Evolutionary conservation across 2,329 filamentous ascomycete genomes (phyloP), one percentile per base, ranked within the genome.

Genomic region (Aureobasidium mangrovei): DNA sequence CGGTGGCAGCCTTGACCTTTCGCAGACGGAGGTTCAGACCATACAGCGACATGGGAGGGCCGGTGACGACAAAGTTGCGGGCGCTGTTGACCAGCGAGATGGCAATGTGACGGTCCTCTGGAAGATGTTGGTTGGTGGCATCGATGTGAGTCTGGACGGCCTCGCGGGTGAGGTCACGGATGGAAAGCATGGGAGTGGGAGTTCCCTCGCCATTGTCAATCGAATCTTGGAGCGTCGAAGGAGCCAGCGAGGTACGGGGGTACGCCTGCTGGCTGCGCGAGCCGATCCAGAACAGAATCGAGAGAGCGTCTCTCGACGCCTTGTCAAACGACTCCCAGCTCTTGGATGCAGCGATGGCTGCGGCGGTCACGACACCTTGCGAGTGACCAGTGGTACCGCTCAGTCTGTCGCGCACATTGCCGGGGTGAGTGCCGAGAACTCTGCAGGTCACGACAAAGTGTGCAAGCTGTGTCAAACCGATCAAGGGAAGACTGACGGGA

Each of bases 231-330:
- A 98, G 79, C 66, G 91, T 88, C 42, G 83, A 87, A 0, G 93
- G 94, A 3, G 91, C 89, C 64, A 98, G 80, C 33, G 93, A 97
- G 3, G 93, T 98, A 62, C 88, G 84, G 38, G 93, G 94, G 72
- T 96, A 98, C 2, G 91, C 91, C 72, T 98, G 93, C 71, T 98
- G 93, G 70, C 91, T 96, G 65, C 93, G 86, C 58, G 91, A 84
- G 68, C 94, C 93, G 62, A 98, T 95, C 93, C 93, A 98, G 78
- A 98, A 98, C 31, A 98, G 85, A 65, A 96, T 88, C 31, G 88
- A 93, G 60, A 98, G 76, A 2, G 91, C 87, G 62, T 88, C 84
- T 64, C 79, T 84, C 54, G 89, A 81, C 54, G 88, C 82, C 65
- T 87, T 84, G 60, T 86, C 82, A 69, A 93, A 98, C 0, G 88